Evolutionary conservation across 2,329 filamentous ascomycete species (phyloP).

Genomic region (Fusarium redolens): DNA sequence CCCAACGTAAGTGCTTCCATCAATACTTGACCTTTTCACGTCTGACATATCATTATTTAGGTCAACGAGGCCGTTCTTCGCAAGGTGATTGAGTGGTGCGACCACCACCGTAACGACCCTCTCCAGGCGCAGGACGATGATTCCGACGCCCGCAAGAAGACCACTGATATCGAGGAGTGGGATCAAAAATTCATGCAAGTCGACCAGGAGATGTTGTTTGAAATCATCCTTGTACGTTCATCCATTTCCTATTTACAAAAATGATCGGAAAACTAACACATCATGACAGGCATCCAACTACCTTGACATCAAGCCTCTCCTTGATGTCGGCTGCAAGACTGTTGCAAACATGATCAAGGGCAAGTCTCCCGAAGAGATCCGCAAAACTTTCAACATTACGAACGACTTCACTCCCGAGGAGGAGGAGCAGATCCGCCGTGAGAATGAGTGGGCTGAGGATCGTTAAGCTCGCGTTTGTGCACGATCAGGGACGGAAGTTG

Average conservation of each 20-base stretch:
- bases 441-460: constrained; percentile 94
- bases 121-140: constrained; percentile 86
- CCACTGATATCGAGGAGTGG: constrained; percentile 99
- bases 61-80: constrained; percentile 93
- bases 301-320: constrained; percentile 96
- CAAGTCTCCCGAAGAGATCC: constrained; percentile 98
- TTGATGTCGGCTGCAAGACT: constrained; percentile 99
- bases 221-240: constrained; percentile 89
- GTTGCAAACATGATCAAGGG: constrained; percentile 99
- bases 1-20: constrained; percentile 71
- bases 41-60: constrained; percentile 53
- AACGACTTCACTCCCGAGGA: constrained; percentile 99
- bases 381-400: constrained; percentile 99
- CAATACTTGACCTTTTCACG: constrained; percentile 8
- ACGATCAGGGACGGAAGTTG: neutral
- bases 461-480: constrained; percentile 59
- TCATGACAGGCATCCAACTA: constrained; percentile 87
- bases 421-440: constrained; percentile 94
- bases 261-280: constrained; percentile 33
- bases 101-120: constrained; percentile 92
- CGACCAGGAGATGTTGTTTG: constrained; percentile 99
- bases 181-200: constrained; percentile 99
- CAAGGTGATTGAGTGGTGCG: constrained; percentile 99
- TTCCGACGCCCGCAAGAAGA: constrained; percentile 95
- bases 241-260: neutral